Conservation (phyloP, 2,329 filamentous ascomycete genomes). For the Aschersonia sp. region DNA sequence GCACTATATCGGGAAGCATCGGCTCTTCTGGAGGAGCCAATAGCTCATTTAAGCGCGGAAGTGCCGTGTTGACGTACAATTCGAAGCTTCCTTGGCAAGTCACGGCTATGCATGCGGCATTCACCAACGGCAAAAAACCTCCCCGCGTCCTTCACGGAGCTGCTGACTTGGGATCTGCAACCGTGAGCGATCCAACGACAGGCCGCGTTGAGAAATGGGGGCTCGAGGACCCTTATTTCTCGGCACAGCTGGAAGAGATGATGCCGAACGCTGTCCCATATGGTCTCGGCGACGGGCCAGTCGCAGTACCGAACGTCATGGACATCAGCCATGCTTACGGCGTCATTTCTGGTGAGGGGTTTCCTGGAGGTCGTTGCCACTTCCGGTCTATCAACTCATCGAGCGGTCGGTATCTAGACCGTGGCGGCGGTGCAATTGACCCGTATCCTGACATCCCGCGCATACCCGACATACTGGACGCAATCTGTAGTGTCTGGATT, state of each 20-base stretch:
- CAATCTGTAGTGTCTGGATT: slow-evolving; percentile 74
- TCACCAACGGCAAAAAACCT: slow-evolving; percentile 55
- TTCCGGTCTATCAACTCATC: slow-evolving; percentile 62
- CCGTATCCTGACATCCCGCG: slow-evolving; percentile 62
- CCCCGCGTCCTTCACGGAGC: slow-evolving; percentile 75
- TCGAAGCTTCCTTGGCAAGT: slow-evolving; percentile 69
- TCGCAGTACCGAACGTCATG: slow-evolving; percentile 73
- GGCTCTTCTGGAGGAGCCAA: slow-evolving; percentile 35
- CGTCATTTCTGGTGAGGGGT: slow-evolving; percentile 72
- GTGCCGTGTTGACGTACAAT: slow-evolving; percentile 70
- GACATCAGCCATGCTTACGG: slow-evolving; percentile 80
- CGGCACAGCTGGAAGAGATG: slow-evolving; percentile 65
- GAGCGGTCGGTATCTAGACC: slow-evolving; percentile 58
- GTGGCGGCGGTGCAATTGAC: slow-evolving; percentile 43
- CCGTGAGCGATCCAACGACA: slow-evolving; percentile 62
- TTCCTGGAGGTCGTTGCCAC: slow-evolving; percentile 67
- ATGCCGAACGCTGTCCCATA: slow-evolving; percentile 61
- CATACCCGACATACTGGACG: slow-evolving; percentile 54
- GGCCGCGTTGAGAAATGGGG: slow-evolving; percentile 76
- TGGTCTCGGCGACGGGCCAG: slow-evolving; percentile 64
- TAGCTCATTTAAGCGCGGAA: slow-evolving; percentile 47
- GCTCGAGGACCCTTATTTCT: slow-evolving; percentile 56
- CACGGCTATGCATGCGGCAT: slow-evolving; percentile 67
- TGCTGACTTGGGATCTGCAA: slow-evolving; percentile 63
- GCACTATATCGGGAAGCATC: slow-evolving; percentile 34